Evolutionary conservation across 257 asterid genomes (phyloP), one percentile per base, ranked within the genome.

Genomic region (Salvia rosmarinus): DNA sequence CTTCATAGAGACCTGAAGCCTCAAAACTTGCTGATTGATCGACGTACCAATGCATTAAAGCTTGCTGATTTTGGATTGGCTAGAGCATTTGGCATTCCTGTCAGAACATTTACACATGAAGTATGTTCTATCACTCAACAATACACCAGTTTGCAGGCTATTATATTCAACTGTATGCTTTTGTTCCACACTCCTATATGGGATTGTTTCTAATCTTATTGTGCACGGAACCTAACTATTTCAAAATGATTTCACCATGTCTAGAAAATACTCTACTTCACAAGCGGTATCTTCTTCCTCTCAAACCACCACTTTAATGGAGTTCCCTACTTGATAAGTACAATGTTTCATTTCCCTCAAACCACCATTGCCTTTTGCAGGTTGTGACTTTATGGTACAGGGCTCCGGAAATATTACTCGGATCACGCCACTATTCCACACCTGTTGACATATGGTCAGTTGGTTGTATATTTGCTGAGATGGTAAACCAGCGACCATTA

Each of bases 321-420:
- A 76, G 40, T 61, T 46, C 23, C 39, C 58, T 42, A 20, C 68
- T 57, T 55, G 46, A 56, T 59, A 40, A n/a, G 13, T 21, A 10
- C 47, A 56, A 52, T 25, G 13, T 54, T 62, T 50, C 61, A 40
- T 39, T 62, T 58, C 57, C 60, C 61, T 65, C 34, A 43, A 58
- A 46, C 57, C 57, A 51, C 70, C 35, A 55, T 44, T 58, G 9
- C 35, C 54, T 77, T 54, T 63, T 79, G 77, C 82, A 93, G 99
- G 99, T 95, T 68, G 99, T 91, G 76, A 95, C 99, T n/a, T 84
- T 95, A 60, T 94, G 98, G 98, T 94, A 94, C 70, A 85, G 98
- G 76, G 98, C 98, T 73, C 98, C 98, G 62, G 98, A 94, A 83
- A 90, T 94, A 72, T 89, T 94, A 64, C 97, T 94, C 65, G 97